Conservation (phyloP, 768 basidiomycete species). For the Macrolepiota fuliginosa region DNA sequence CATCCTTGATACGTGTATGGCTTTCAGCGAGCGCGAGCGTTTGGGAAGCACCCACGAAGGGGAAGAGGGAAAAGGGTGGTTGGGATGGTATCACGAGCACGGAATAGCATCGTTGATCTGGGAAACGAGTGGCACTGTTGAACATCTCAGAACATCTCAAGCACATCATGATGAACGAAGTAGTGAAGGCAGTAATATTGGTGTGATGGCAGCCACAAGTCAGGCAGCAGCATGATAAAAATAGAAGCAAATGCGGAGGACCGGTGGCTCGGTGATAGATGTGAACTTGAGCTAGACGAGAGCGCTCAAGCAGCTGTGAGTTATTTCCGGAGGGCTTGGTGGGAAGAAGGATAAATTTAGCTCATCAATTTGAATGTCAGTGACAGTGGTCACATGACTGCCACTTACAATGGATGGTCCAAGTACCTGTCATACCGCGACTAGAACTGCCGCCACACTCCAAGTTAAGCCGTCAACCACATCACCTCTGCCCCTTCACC, state of each 20-base stretch:
- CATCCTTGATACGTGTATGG: not conserved
- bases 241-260: not conserved
- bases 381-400: not conserved
- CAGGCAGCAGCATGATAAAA: not conserved
- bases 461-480: not conserved
- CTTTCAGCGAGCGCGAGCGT: not conserved
- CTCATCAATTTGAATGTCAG: not conserved
- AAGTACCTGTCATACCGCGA: not conserved
- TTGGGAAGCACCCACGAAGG: conserved; percentile 2
- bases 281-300: not conserved
- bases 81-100: conserved; percentile 2
- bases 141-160: not conserved
- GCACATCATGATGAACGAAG: not conserved
- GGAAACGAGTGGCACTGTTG: not conserved
- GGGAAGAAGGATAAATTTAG: no score
- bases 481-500: no score
- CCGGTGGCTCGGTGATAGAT: not conserved
- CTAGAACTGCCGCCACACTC: not conserved
- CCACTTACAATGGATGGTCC: not conserved
- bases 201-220: not conserved
- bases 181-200: not conserved
- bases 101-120: no score
- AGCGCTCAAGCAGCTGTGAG: not conserved
- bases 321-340: not conserved
- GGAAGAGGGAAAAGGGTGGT: not conserved